Evolutionary conservation across 2,329 filamentous ascomycete species (phyloP), one percentile per base, ranked within the genome.

Genomic region (Arthrobotrys megalospora): DNA sequence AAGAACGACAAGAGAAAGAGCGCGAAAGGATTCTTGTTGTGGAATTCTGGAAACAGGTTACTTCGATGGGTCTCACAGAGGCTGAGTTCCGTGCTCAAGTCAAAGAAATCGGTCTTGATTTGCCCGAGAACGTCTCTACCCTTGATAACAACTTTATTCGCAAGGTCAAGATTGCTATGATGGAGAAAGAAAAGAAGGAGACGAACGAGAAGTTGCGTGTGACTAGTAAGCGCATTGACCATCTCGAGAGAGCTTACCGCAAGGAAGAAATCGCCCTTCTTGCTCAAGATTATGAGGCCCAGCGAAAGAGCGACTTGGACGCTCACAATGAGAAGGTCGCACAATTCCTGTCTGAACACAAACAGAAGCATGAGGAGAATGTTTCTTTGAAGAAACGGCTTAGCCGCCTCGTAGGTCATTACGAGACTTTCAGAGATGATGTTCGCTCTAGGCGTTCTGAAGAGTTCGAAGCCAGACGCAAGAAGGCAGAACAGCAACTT

Each of bases 181-280:
- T 99, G 10, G 96, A 98, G 86, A 94, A 95, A 82, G 96, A 98
- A 88, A 99, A 98, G 91, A 97, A 95, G 83, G 94, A 96, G 83
- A 91, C 97, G 81, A 93, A 92, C 80, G 94, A 97, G 86, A 93
- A 92, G 84, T 90, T 98, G 66, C 91, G 94, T 82, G 90, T 97
- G 82, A 96, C 94, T 78, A 93, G 92, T 84, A 98, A 97, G 90
- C 92, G 96, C 80, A 93, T 97, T 82, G 96, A 99, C 84, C 95
- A 99, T 86, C 87, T 99, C 82, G 96, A 99, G 87, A 93, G 96
- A 87, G 96, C 96, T 43, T 96, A 96, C 89, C 91, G 96, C 83
- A 93, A 95, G 85, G 96, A 98, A 86, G 96, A 99, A 85, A 86
- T 91, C 83, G 97, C 97, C 89, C 95, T 97, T 86, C 87, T 98